A percentile compares a stretch with the other conserved stretches of the same genome.
phyloP scores from a whole-genome alignment of 768 basidiomycete species.

The Wakefieldia striispora region DNA sequence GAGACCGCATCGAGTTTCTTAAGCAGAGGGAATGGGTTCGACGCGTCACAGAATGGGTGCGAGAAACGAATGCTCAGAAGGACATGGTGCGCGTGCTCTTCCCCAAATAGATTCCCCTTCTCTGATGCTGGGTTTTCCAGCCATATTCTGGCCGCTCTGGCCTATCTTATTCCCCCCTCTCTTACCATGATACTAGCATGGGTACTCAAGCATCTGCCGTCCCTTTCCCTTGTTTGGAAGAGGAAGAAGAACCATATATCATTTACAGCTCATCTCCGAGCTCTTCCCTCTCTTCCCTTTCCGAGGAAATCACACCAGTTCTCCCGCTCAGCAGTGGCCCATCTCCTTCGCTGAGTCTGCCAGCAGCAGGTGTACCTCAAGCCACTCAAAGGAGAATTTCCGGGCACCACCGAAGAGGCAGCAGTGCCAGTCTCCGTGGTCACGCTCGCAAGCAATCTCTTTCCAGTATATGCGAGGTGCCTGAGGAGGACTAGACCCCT shows the following conservation, averaged over 20 bases:
- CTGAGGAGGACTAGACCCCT: conserved; percentile 27
- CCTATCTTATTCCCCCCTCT: conserved; percentile 8
- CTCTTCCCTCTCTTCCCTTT: conserved; percentile 32
- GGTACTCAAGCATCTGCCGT: conserved; percentile 16
- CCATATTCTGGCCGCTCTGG: conserved; percentile 17
- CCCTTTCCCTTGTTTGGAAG: conserved; percentile 26
- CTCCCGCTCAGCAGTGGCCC: conserved; percentile 20
- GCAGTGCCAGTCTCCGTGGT: conserved; percentile 32
- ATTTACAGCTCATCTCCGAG: conserved; percentile 34
- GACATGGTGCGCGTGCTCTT: conserved; percentile 13
- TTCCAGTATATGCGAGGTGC: conserved; percentile 33
- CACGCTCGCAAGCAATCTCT: conserved; percentile 31
- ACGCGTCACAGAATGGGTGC: conserved; percentile 38
- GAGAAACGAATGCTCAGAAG: conserved; percentile 29
- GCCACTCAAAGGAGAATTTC: conserved; percentile 13
- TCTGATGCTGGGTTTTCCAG: conserved; percentile 9
- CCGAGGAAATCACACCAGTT: conserved; percentile 28
- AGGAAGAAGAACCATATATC: conserved; percentile 33
- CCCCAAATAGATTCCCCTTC: neutral
- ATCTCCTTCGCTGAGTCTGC: conserved; percentile 7
- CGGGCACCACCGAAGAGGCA: conserved; percentile 29
- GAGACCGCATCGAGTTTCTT: conserved; percentile 51
- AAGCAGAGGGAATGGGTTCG: conserved; percentile 45
- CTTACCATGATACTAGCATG: conserved; percentile 5
- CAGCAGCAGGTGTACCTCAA: conserved; percentile 8